A percentile compares a stretch with the other conserved stretches of the same genome.
phyloP scores from a whole-genome alignment of 805 yeast species.

The Nakazawaea peltata region DNA sequence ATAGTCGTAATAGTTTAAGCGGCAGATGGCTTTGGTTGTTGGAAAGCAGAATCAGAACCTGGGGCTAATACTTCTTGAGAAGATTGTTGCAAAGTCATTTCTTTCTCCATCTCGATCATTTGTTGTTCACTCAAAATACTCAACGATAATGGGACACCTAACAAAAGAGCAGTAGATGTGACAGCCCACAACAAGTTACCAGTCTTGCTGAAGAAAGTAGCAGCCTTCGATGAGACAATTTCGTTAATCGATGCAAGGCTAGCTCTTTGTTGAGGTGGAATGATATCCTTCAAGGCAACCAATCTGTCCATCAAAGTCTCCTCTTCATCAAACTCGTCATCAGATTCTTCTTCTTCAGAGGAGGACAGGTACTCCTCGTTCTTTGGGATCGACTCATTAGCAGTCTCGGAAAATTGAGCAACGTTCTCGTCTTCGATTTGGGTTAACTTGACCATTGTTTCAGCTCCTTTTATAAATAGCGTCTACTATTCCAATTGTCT shows the following conservation, averaged over 20 bases:
- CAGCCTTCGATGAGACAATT: conserved; percentile 31
- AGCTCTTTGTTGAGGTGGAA: conserved; percentile 79
- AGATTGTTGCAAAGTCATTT: conserved; percentile 73
- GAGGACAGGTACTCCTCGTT: conserved; percentile 27
- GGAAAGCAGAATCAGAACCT: conserved; percentile 44
- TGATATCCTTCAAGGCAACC: conserved; percentile 83
- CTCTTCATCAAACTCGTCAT: conserved; percentile 72
- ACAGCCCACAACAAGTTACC: conserved; percentile 81
- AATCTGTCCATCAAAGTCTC: conserved; percentile 86
- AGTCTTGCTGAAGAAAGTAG: conserved; percentile 43
- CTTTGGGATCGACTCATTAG: conserved; percentile 21
- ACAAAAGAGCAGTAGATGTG: conserved; percentile 72
- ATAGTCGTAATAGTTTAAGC: too few relatives aligned
- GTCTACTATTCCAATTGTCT: too few relatives aligned
- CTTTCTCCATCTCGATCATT: conserved; percentile 89
- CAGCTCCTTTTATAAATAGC: background rate
- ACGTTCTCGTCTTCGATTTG: conserved; percentile 52
- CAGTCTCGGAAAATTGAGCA: conserved; percentile 15
- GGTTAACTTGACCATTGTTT: conserved; percentile 65
- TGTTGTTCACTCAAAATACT: conserved; percentile 91
- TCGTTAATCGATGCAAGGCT: conserved; percentile 22
- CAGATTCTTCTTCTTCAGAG: conserved; percentile 41
- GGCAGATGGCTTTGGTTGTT: conserved; percentile 14
- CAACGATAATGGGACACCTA: conserved; percentile 90
- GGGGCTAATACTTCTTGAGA: conserved; percentile 70